Conservation (phyloP, 306 rosid species). For the Lupinus albus region DNA sequence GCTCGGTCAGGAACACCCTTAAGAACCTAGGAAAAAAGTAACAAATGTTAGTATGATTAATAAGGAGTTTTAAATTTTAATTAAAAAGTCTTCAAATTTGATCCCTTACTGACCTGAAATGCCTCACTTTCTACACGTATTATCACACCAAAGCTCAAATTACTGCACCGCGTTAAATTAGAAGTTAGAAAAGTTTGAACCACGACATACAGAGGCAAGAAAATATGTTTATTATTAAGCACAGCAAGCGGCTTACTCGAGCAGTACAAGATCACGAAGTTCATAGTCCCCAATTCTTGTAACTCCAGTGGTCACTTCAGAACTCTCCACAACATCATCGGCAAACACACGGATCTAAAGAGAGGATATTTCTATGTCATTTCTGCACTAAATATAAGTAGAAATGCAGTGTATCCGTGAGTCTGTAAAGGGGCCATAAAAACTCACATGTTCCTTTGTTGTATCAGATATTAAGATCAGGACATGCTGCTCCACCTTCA, state of each 20-base stretch:
- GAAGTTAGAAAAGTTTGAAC: constrained; percentile 36
- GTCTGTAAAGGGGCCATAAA: constrained; percentile 5
- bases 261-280: constrained; percentile 93
- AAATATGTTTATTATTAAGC: constrained; percentile 15
- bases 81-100: neutral
- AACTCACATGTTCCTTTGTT: constrained; percentile 93
- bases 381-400: constrained; percentile 23
- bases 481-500: constrained; percentile 94
- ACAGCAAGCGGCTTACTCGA: constrained; percentile 64
- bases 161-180: constrained; percentile 64
- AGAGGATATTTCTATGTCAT: constrained; percentile 36
- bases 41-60: constrained; percentile 27
- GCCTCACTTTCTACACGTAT: constrained; percentile 98
- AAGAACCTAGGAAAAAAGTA: constrained; percentile 66
- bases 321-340: constrained; percentile 98
- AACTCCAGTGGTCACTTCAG: constrained; percentile 93
- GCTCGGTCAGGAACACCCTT: constrained; percentile 93
- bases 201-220: neutral
- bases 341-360: constrained; percentile 92
- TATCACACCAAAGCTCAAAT: constrained; percentile 86
- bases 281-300: constrained; percentile 93
- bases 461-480: constrained; percentile 93
- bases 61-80: neutral
- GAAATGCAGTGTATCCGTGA: constrained; percentile 2
- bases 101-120: constrained; percentile 65